A percentile compares a stretch with the other conserved stretches of the same genome.
Conservation (phyloP, 306 rosid species). For the Canavalia gladiata region DNA sequence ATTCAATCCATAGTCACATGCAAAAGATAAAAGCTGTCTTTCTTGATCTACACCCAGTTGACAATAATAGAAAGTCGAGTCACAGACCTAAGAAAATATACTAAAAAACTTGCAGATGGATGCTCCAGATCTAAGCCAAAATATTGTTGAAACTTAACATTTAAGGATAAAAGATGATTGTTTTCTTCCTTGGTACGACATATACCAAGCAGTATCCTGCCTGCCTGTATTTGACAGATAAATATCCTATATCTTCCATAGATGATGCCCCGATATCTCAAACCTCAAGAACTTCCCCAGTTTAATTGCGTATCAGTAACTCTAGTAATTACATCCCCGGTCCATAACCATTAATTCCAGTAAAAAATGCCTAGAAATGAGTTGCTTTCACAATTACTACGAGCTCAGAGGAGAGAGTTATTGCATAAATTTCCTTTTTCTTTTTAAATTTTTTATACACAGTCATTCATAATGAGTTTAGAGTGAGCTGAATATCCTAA, state of each 20-base stretch:
- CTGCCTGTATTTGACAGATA: not conserved
- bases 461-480: slow-evolving; percentile 19
- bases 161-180: not conserved
- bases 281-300: slow-evolving; percentile 5
- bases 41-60: slow-evolving; percentile 9
- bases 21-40: slow-evolving; percentile 15
- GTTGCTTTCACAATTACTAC: slow-evolving; percentile 21
- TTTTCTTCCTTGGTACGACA: not conserved
- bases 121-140: not conserved
- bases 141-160: not conserved
- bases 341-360: slow-evolving; percentile 1
- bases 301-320: slow-evolving; percentile 31
- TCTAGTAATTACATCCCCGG: not conserved
- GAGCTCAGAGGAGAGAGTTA: slow-evolving; percentile 1
- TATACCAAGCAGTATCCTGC: slow-evolving; percentile 11
- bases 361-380: slow-evolving; percentile 5
- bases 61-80: slow-evolving; percentile 1
- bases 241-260: not conserved
- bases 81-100: not conserved
- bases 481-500: slow-evolving; percentile 21
- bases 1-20: not conserved
- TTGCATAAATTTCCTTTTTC: slow-evolving; percentile 15
- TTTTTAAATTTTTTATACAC: not conserved
- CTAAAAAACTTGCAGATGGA: slow-evolving; percentile 7
- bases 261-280: not conserved